Percentiles rank a stretch among this genome's conserved stretches.
These are phyloP conservation scores for Malus fusca DNA, from an alignment of 306 rosid species.

Conservation along the genomic window DNA sequence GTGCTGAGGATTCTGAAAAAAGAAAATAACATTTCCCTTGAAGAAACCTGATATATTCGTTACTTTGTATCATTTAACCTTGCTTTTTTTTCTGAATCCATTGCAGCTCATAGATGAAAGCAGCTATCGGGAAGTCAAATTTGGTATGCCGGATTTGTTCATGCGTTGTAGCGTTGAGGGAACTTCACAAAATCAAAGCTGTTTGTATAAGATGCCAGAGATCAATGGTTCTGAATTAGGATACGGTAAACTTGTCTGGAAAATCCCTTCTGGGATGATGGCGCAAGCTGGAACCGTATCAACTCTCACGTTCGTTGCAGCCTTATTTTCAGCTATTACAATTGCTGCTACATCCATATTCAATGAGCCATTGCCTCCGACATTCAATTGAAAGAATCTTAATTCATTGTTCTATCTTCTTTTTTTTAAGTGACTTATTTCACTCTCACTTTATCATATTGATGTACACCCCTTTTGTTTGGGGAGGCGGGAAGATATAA, in stretches of 20 bases:
- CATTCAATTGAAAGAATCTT: constrained; percentile 36
- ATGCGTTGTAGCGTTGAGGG: constrained; percentile 42
- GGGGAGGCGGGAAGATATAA: no score
- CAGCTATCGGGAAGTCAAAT: constrained; percentile 53
- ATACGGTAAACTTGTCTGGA: constrained; percentile 46
- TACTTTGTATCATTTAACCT: neutral
- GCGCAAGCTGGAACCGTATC: constrained; percentile 48
- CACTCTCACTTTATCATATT: neutral
- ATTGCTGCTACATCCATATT: constrained; percentile 42
- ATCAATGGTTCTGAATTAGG: constrained; percentile 14
- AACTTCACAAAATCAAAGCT: constrained; percentile 23
- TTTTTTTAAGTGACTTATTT: neutral
- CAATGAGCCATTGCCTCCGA: constrained; percentile 22
- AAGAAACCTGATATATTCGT: neutral
- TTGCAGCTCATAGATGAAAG: constrained; percentile 65
- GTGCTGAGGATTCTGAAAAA: no score
- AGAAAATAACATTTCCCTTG: no score
- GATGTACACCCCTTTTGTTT: no score
- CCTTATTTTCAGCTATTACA: constrained; percentile 49
- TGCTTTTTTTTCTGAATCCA: constrained; percentile 1
- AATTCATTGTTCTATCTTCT: neutral
- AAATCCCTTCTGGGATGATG: constrained; percentile 54
- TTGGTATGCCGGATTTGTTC: constrained; percentile 50
- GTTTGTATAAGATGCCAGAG: constrained; percentile 30
- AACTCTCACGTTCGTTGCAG: constrained; percentile 43